Percentiles rank a stretch among this genome's conserved stretches.
phyloP scores from a whole-genome alignment of 768 basidiomycete species.

The Kwoniella shandongensis region DNA sequence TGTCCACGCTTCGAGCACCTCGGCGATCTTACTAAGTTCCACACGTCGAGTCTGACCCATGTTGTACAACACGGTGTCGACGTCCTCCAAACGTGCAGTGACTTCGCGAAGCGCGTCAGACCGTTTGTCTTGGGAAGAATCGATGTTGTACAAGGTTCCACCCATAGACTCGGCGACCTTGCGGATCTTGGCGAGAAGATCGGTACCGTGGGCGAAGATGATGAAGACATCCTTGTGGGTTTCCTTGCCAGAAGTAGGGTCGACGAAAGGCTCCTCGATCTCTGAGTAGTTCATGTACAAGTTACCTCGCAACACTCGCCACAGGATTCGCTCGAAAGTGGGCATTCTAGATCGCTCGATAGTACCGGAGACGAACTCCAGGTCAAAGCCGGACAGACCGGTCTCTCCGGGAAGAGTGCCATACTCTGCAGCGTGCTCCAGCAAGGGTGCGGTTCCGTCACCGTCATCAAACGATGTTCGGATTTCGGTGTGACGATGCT shows the following conservation, averaged over 20 bases:
- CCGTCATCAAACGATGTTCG: constrained; percentile 88
- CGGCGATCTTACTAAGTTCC: constrained; percentile 80
- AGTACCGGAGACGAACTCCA: constrained; percentile 97
- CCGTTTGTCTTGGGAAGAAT: constrained; percentile 89
- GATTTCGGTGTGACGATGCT: constrained; percentile 73
- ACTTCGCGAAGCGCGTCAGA: constrained; percentile 87
- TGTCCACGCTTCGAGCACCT: constrained; percentile 83
- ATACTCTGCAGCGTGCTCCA: constrained; percentile 77
- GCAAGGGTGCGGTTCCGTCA: constrained; percentile 66
- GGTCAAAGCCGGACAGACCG: constrained; percentile 62
- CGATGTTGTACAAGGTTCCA: constrained; percentile 92
- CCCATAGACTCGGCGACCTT: constrained; percentile 99
- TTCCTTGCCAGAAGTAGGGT: constrained; percentile 76
- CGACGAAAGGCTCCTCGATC: constrained; percentile 87
- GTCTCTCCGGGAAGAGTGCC: constrained; percentile 50
- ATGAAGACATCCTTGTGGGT: constrained; percentile 98
- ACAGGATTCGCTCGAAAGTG: constrained; percentile 94
- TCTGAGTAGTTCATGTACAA: constrained; percentile 92
- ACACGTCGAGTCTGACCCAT: constrained; percentile 77
- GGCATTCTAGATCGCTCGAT: constrained; percentile 88
- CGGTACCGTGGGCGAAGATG: constrained; percentile 95
- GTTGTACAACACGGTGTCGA: constrained; percentile 83
- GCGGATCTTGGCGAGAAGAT: constrained; percentile 90
- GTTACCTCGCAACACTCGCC: constrained; percentile 96
- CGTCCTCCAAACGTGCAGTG: constrained; percentile 80